phyloP scores from a whole-genome alignment of 805 yeast genomes.

The Metschnikowia picachoensis region DNA sequence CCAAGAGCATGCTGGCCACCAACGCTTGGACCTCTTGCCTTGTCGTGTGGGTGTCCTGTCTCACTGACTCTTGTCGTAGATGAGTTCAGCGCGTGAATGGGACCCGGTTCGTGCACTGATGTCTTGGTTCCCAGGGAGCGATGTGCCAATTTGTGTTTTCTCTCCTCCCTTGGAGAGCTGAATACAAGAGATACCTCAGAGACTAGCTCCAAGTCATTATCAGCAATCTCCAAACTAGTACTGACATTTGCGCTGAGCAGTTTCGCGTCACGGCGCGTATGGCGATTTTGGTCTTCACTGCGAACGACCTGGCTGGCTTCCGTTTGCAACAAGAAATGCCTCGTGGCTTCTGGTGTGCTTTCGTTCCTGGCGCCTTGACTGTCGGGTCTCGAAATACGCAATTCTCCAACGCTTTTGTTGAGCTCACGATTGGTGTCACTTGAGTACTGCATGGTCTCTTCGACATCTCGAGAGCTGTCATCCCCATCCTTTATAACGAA shows the following conservation, averaged over 20 bases:
- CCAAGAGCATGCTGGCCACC: too few relatives aligned
- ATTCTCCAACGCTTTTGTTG: conserved; percentile 18
- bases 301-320: conserved; percentile 4
- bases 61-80: too few relatives aligned
- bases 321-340: conserved; percentile 8
- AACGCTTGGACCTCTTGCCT: too few relatives aligned
- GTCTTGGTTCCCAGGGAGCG: background rate
- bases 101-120: background rate
- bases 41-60: background rate
- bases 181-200: conserved; percentile 8
- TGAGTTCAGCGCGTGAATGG: background rate
- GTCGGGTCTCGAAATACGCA: conserved; percentile 11
- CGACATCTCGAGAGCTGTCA: conserved; percentile 10
- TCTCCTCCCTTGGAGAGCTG: conserved; percentile 2
- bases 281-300: background rate
- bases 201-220: conserved; percentile 10
- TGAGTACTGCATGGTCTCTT: conserved; percentile 5
- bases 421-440: conserved; percentile 18
- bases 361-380: background rate
- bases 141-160: background rate
- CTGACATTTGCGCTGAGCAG: background rate
- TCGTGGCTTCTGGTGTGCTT: conserved; percentile 11
- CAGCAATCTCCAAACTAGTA: conserved; percentile 12
- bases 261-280: background rate
- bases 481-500: conserved; percentile 14